These are phyloP conservation scores for Grigorovia yakushimaensis DNA, from an alignment of 805 yeast genomes.

Conservation along the genomic window DNA sequence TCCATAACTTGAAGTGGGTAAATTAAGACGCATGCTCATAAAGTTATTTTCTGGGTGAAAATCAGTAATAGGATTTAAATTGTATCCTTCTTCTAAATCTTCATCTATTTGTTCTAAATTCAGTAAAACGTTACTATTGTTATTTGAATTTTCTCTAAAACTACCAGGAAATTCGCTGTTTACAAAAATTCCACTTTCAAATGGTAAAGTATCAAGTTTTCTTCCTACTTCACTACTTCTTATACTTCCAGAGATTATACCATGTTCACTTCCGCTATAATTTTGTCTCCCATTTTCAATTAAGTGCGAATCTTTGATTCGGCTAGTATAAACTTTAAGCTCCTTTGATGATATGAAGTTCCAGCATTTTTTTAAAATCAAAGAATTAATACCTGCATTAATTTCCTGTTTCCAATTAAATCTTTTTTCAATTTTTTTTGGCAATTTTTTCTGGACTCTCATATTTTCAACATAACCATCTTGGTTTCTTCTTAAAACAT, in stretches of 20 bases:
- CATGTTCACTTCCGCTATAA: neutral
- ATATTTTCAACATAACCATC: constrained; percentile 15
- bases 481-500: constrained; percentile 16
- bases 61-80: neutral
- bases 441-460: constrained; percentile 8
- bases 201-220: neutral
- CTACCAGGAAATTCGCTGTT: neutral
- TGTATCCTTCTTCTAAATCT: constrained; percentile 14
- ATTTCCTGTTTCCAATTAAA: neutral
- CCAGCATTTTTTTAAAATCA: constrained; percentile 11
- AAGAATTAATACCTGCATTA: neutral
- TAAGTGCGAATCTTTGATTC: neutral
- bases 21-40: constrained; percentile 17
- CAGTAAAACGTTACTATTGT: constrained; percentile 6
- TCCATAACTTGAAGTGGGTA: constrained; percentile 28
- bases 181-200: neutral
- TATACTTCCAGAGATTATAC: neutral
- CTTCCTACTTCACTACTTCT: constrained; percentile 12
- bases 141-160: too few species aligned
- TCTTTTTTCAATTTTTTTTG: neutral
- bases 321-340: neutral
- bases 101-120: constrained; percentile 26
- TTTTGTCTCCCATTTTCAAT: neutral
- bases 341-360: constrained; percentile 2
- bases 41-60: constrained; percentile 4